Percentiles rank a stretch among this genome's conserved stretches.
Conservation (phyloP, 1,284 basidiomycete genomes). For the Amylostereum chailletii region DNA sequence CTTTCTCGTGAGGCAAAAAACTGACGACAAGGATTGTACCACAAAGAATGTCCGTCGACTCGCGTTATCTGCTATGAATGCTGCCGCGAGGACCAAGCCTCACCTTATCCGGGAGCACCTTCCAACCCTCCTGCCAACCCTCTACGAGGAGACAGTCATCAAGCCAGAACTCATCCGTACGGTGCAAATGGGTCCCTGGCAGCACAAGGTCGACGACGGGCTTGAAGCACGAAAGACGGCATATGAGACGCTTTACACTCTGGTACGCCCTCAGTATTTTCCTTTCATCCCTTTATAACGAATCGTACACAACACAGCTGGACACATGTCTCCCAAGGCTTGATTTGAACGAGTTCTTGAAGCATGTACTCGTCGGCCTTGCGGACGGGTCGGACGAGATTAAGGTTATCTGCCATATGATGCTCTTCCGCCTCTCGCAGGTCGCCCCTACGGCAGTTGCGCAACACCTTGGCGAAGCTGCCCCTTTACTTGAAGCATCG, state of each 20-base stretch:
- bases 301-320: slow-evolving; percentile 42
- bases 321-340: slow-evolving; percentile 86
- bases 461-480: slow-evolving; percentile 83
- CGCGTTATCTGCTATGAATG: slow-evolving; percentile 84
- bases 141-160: slow-evolving; percentile 82
- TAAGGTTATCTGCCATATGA: slow-evolving; percentile 94
- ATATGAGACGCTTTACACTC: slow-evolving; percentile 94
- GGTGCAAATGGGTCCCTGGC: slow-evolving; percentile 98
- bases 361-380: slow-evolving; percentile 76
- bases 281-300: not conserved
- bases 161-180: slow-evolving; percentile 82
- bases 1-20: too few species aligned
- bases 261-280: slow-evolving; percentile 59
- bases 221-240: slow-evolving; percentile 93
- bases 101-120: slow-evolving; percentile 86
- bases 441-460: slow-evolving; percentile 76
- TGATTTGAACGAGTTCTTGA: slow-evolving; percentile 80
- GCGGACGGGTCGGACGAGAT: slow-evolving; percentile 91
- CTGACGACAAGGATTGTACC: too few species aligned
- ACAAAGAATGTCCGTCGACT: slow-evolving; percentile 79
- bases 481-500: slow-evolving; percentile 74
- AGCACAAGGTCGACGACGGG: slow-evolving; percentile 90
- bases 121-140: slow-evolving; percentile 62
- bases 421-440: slow-evolving; percentile 85
- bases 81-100: slow-evolving; percentile 90